Evolutionary conservation across 495 filamentous ascomycete species (phyloP), one percentile per base, ranked within the genome.

Genomic region (Evernia prunastri): DNA sequence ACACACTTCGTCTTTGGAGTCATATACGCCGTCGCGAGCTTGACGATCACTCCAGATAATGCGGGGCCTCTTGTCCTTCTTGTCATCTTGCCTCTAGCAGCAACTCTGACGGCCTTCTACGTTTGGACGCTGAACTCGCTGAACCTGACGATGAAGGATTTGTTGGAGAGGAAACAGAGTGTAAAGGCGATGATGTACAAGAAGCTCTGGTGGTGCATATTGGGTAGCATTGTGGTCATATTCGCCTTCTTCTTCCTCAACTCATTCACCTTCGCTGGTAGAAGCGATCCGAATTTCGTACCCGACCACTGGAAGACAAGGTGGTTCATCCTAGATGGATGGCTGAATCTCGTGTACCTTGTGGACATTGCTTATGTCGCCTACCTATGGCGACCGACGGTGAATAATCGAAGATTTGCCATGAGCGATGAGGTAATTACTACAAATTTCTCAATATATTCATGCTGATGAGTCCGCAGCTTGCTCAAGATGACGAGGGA

Each of bases 61-160:
- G 71, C 77, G 72, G 93, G 94, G 4, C 91, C 92, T 13, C 83
- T 96, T 35, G 88, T 99, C n/a, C 86, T 99, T 25, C 85, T 99
- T 43, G 93, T 97, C 71, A 91, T 97, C 60, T 82, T 99, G 12
- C 94, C 94, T 1, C 81, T 99, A 37, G 91, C 94, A 13, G 94
- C 83, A 65, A 97, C 94, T 4, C 74, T 97, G 67, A 99, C 94
- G 7, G 92, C 89, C 18, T 99, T 99, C 77, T 99, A 99, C 75
- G 88, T 99, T 65, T 99, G 95, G 94, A 99, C 94, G 20, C 82
- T 99, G 70, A 97, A 96, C 78, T 93, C 92, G 10, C 80, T 99
- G 62, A 96, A 92, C 72, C 77, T 84, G 56, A 99, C 94, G 0
- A 94, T 96, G 82, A 97, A 97, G 76, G 93, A 97, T 71, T 84